Base-by-base conservation (phyloP, 2,329 filamentous ascomycete species). In the Lachnellula occidentalis region DNA sequence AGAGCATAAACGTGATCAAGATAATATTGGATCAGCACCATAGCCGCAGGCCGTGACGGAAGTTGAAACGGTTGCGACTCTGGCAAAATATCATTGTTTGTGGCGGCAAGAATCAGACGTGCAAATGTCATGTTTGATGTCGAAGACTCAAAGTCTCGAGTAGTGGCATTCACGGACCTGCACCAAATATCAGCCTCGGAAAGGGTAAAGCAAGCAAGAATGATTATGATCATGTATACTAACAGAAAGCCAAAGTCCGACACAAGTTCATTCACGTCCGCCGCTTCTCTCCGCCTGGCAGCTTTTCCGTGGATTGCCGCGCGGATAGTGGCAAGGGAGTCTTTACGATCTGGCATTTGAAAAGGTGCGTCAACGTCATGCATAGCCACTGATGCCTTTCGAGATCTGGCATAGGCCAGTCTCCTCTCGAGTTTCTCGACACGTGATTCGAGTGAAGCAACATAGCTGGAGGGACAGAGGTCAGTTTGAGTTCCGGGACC, bases 201-300 rank as follows among this genome's bases (percentile, higher is more conserved):
- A 21, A 45, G 3, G 21, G 41, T 2, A 19, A 19, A 43, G n/a
- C 8, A 43, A 21, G 21, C 11, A 43, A 11, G 41, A 60, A 41
- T 52, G 4, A 48, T 45, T 12, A 27, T 46, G 15, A 46, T 17
- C 12, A 51, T 49, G 22, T 42, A 17, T 8, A 69, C 86, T 71
- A 70, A 95, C 85, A 96, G 74, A 66, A 90, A 92, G 51, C 92
- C 92, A 76, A 97, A 96, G 66, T 96, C 92, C 1, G 92, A 95
- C 21, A 96, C 89, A 2, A 97, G 76, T 51, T 94, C 87, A 71
- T 96, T 92, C 51, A 96, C 90, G 69, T 95, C 90, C 0, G 86
- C 88, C 45, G 88, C 87, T 69, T 96, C 92, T 43, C 82, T 77
- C 62, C 75, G 80, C 54, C 78, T 74, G n/a, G 78, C 82, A 17